Conservation (phyloP, 2,329 filamentous ascomycete genomes). For the Ophioceras dolichostomum region DNA sequence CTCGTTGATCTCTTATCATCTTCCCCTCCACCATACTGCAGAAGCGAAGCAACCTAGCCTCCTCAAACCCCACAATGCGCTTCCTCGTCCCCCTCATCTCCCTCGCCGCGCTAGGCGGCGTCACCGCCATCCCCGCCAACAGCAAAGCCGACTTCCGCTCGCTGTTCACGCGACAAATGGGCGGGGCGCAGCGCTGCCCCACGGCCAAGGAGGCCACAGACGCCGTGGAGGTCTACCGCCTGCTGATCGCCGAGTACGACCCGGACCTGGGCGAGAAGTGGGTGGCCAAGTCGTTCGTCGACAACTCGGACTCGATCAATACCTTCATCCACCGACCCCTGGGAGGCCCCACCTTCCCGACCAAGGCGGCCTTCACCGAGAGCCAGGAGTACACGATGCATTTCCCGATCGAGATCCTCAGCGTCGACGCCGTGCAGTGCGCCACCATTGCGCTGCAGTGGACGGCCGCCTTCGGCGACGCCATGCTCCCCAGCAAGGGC, state of each 20-base stretch:
- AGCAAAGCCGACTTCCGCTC: not conserved
- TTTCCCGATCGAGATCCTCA: conserved; percentile 16
- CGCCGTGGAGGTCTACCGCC: conserved; percentile 15
- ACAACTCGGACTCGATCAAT: conserved; percentile 21
- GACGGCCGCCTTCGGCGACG: conserved; percentile 18
- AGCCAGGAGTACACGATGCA: conserved; percentile 14
- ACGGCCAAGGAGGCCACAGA: conserved; percentile 12
- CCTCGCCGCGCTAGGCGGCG: not conserved
- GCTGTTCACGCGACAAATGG: not conserved
- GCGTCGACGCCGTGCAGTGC: conserved; percentile 17
- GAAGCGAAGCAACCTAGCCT: too few relatives aligned
- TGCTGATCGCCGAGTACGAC: conserved; percentile 17
- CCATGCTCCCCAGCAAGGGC: conserved; percentile 16
- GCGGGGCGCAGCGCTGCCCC: conserved; percentile 8
- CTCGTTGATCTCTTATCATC: too few relatives aligned
- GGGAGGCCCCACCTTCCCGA: conserved; percentile 16
- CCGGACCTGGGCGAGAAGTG: conserved; percentile 15
- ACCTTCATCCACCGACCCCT: conserved; percentile 17
- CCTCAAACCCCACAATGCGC: not conserved
- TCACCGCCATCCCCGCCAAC: not conserved
- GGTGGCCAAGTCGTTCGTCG: conserved; percentile 15
- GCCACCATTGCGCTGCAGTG: conserved; percentile 15
- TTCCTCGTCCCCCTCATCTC: not conserved
- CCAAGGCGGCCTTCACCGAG: conserved; percentile 19
- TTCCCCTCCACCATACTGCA: too few relatives aligned